A percentile compares a stretch with the other conserved stretches of the same genome.
Conservation (phyloP, 306 rosid species). For the Cucumis cinereus region DNA sequence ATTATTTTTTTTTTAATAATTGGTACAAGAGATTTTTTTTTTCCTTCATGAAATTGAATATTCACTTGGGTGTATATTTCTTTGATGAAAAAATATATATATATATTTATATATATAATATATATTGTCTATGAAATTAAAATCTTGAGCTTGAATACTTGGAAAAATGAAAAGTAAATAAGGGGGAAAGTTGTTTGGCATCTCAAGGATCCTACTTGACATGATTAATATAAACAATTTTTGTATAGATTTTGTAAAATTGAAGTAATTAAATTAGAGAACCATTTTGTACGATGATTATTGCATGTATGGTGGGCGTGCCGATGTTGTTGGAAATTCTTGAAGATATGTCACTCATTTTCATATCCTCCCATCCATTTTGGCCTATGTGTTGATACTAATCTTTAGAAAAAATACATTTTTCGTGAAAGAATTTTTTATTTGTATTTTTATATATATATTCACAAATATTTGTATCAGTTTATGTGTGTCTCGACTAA, state of each 20-base stretch:
- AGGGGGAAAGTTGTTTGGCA: not conserved
- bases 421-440: too few species aligned
- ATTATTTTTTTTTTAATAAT: not conserved
- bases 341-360: not conserved
- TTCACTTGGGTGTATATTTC: not conserved
- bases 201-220: not conserved
- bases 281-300: not conserved
- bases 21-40: not conserved
- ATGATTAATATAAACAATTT: not conserved
- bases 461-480: too few species aligned
- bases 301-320: not conserved
- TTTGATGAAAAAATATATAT: too few species aligned
- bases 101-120: too few species aligned
- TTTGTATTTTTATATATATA: too few species aligned
- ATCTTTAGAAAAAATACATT: not conserved
- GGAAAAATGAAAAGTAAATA: not conserved
- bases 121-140: not conserved
- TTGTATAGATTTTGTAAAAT: not conserved
- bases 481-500: too few species aligned
- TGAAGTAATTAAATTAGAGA: conserved; percentile 5
- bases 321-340: not conserved
- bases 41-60: not conserved
- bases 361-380: not conserved
- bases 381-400: not conserved
- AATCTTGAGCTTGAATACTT: not conserved